These are phyloP conservation scores for Pisolithus tinctorius DNA, from an alignment of 768 basidiomycete genomes.

Conservation along the genomic window DNA sequence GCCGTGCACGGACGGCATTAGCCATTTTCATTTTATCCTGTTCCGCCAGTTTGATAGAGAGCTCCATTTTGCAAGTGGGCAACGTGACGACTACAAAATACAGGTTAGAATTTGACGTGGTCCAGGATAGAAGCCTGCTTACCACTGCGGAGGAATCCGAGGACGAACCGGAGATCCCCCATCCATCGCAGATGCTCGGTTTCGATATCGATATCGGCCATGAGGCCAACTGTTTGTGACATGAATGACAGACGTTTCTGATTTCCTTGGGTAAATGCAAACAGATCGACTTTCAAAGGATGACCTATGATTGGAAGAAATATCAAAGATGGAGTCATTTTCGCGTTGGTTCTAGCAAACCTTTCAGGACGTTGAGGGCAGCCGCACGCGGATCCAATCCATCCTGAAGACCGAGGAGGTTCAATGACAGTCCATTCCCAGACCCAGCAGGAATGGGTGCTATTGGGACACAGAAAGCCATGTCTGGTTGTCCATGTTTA, in stretches of 20 bases:
- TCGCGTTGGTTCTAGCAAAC: constrained; percentile 23
- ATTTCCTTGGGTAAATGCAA: constrained; percentile 64
- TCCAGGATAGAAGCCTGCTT: constrained; percentile 12
- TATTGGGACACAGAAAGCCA: constrained; percentile 62
- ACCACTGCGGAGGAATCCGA: constrained; percentile 69
- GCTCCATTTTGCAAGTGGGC: constrained; percentile 59
- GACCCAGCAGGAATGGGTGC: constrained; percentile 79
- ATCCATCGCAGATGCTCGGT: constrained; percentile 85
- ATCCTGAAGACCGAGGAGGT: constrained; percentile 61
- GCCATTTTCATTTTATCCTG: constrained; percentile 70
- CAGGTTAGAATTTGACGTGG: neutral
- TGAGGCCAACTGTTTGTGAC: constrained; percentile 75
- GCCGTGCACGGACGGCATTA: constrained; percentile 37
- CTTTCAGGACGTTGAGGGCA: constrained; percentile 76
- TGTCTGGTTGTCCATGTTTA: constrained; percentile 48
- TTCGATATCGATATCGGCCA: constrained; percentile 80
- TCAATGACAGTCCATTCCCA: constrained; percentile 71
- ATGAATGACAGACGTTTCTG: constrained; percentile 70
- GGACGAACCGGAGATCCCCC: constrained; percentile 73
- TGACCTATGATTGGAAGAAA: constrained; percentile 38
- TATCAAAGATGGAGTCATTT: neutral
- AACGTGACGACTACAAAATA: constrained; percentile 44
- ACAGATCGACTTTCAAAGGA: constrained; percentile 71
- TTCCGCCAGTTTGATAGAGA: constrained; percentile 66
- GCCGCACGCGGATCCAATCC: constrained; percentile 70